Percentiles rank a stretch among this genome's conserved stretches.
Evolutionary conservation across 2,329 filamentous ascomycete genomes (phyloP).

Genomic region (Pestalotiopsis sp.): DNA sequence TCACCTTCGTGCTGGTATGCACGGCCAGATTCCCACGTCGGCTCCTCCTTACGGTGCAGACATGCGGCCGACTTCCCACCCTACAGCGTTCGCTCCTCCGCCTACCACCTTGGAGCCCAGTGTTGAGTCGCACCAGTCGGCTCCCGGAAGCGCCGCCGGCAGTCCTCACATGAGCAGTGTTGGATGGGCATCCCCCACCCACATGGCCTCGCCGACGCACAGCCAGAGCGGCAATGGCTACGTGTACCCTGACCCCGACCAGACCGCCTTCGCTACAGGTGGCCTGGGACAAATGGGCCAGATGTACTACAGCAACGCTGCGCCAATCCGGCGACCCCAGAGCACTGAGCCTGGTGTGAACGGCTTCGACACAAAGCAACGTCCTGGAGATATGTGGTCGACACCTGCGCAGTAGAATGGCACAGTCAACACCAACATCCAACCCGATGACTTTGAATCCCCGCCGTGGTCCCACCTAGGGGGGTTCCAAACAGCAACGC

Average conservation of each 20-base stretch:
- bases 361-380: constrained; percentile 64
- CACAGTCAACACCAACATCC: not conserved
- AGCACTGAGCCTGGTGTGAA: constrained; percentile 69
- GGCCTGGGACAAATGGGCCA: constrained; percentile 66
- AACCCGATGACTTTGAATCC: not conserved
- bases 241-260: constrained; percentile 83
- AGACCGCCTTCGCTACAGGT: constrained; percentile 59
- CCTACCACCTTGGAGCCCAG: constrained; percentile 85
- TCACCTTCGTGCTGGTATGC: constrained; percentile 78
- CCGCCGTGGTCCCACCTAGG: not conserved
- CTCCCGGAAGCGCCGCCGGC: constrained; percentile 69
- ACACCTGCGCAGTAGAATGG: constrained; percentile 10
- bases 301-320: constrained; percentile 72
- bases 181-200: constrained; percentile 85
- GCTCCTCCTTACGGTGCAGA: constrained; percentile 63
- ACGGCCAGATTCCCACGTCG: constrained; percentile 68
- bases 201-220: constrained; percentile 73
- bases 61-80: constrained; percentile 81
- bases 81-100: constrained; percentile 78
- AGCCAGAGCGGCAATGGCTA: constrained; percentile 63
- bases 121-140: constrained; percentile 73
- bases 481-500: not conserved
- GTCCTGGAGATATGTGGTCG: constrained; percentile 55
- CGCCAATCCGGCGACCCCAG: constrained; percentile 68
- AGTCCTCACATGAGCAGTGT: constrained; percentile 84